Evolutionary conservation across 179 eudicot species (phyloP), one percentile per base, ranked within the genome.

Genomic region (Silene vulgaris): DNA sequence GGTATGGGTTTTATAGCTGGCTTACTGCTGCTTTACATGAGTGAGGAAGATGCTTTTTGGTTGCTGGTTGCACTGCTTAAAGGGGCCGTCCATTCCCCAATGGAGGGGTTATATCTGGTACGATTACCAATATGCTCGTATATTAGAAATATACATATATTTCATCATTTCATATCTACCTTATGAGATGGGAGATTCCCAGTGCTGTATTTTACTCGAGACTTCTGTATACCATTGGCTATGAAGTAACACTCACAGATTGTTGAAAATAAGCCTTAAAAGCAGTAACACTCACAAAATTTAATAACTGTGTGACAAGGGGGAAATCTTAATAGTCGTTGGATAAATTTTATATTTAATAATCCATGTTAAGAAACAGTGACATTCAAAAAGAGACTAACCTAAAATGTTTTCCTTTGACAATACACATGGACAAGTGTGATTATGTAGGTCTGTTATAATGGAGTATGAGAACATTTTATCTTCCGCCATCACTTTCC

Each of bases 21-120:
- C 74, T 79, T 96, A 21, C 88, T 96, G 76, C 92, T 96, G 72
- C 97, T 96, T 69, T 96, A 96, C 75, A 96, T 96, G 99, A 89
- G 97, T 54, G 99, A 96, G 85, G 99, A 96, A 85, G 99, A 93
- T 85, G 99, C 97, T 65, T 96, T 96, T 85, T 95, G 99, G 99
- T 80, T 96, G 48, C 78, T 96, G 79, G 99, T 96, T 60, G 99
- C 99, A 48, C 83, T 96, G 77, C 80, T 96, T 70, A 96, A 96
- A 87, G 99, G 99, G 74, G 92, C 97, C 64, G 92, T 96, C 60
- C 97, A 96, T 88, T 86, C 93, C 77, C 97, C 99, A 1, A 96
- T 96, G 96, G 99, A 96, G 85, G 97, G 99, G 74, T 74, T 96
- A 74, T 96, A 93, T 80, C 81, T 89, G 97, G 99, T 92, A 83